Conservation (phyloP, 345 rosid genomes). For the Jatropha curcas region DNA sequence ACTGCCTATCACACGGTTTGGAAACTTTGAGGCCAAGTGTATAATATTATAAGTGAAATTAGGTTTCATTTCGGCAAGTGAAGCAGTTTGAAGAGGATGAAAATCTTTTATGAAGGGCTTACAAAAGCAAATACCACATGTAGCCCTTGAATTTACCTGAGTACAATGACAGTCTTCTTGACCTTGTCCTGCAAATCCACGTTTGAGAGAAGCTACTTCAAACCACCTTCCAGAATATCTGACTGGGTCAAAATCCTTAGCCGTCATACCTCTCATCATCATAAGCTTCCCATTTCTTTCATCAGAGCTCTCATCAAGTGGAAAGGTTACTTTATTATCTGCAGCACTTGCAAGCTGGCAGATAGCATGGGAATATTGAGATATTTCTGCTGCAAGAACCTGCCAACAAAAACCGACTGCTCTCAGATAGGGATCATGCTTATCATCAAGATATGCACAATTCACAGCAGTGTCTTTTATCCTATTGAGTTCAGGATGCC, state of each 20-base stretch:
- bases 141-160: conserved; percentile 50
- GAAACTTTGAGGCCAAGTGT: not conserved
- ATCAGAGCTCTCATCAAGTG: conserved; percentile 56
- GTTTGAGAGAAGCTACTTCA: conserved; percentile 94
- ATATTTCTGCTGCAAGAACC: conserved; percentile 61
- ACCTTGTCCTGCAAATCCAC: conserved; percentile 95
- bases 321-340: conserved; percentile 47
- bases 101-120: not conserved
- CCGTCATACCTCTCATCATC: conserved; percentile 97
- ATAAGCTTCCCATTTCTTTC: conserved; percentile 53
- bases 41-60: not conserved
- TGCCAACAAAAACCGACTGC: conserved; percentile 28
- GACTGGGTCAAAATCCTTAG: conserved; percentile 76
- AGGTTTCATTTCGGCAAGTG: not conserved
- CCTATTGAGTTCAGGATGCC: not conserved
- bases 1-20: not conserved
- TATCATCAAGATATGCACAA: conserved; percentile 7
- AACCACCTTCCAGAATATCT: conserved; percentile 97
- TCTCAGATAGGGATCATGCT: conserved; percentile 10
- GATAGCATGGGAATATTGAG: conserved; percentile 32
- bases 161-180: conserved; percentile 99
- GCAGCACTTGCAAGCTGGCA: conserved; percentile 64
- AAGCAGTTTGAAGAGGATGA: conserved; percentile 1
- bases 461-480: not conserved
- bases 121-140: not conserved